Percentiles rank a stretch among this genome's conserved stretches.
These are phyloP conservation scores for Nematodospora anomalae DNA, from an alignment of 1,139 yeast genomes.

Conservation along the genomic window DNA sequence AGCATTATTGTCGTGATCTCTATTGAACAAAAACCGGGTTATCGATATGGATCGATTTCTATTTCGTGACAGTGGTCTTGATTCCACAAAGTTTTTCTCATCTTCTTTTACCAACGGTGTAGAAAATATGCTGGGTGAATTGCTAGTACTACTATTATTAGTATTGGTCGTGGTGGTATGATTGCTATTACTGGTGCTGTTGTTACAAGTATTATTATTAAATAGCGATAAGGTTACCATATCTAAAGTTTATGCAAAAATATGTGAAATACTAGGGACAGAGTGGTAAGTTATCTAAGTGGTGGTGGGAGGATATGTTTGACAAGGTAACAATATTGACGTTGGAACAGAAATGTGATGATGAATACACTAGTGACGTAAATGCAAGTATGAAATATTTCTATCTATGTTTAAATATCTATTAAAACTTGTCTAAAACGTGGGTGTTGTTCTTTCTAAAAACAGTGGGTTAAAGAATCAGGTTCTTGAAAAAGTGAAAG, in stretches of 20 bases:
- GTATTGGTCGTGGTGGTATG: no score
- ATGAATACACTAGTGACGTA: no score
- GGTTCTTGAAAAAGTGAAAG: background rate
- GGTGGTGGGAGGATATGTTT: constrained; percentile 5
- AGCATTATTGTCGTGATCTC: constrained; percentile 9
- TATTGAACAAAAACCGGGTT: constrained; percentile 19
- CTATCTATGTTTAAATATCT: no score
- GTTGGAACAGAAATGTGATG: no score
- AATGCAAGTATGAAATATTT: no score
- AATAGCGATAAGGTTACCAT: constrained; percentile 6
- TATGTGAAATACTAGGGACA: background rate
- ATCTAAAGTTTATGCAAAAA: background rate
- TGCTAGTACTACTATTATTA: background rate
- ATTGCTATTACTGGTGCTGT: background rate
- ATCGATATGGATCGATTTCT: constrained; percentile 22
- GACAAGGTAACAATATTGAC: no score
- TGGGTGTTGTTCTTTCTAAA: no score
- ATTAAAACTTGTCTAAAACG: no score
- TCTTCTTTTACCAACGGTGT: background rate
- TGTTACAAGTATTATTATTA: background rate
- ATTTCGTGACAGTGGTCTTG: constrained; percentile 14
- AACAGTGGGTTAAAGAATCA: background rate
- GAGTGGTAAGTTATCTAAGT: background rate
- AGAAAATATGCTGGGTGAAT: background rate
- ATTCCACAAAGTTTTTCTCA: constrained; percentile 2